A percentile compares a stretch with the other conserved stretches of the same genome.
These are phyloP conservation scores for Laguncularia racemosa DNA, from an alignment of 345 rosid genomes.

Conservation along the genomic window DNA sequence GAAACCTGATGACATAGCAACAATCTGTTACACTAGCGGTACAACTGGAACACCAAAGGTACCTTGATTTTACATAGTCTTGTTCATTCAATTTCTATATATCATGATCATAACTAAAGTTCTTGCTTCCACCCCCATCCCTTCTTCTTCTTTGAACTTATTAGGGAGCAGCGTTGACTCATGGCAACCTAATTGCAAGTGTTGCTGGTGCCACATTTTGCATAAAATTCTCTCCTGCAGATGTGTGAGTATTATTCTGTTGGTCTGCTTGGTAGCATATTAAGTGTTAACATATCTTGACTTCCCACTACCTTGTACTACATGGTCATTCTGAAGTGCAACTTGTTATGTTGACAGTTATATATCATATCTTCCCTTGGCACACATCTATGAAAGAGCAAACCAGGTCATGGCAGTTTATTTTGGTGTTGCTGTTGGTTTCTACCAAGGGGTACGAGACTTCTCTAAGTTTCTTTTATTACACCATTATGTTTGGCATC, in stretches of 20 bases:
- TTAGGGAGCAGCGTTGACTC: slow-evolving; percentile 85
- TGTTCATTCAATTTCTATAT: neutral
- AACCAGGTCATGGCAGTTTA: slow-evolving; percentile 53
- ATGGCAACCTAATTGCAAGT: slow-evolving; percentile 77
- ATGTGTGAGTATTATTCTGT: slow-evolving; percentile 51
- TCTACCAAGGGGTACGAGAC: slow-evolving; percentile 90
- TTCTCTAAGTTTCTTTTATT: slow-evolving; percentile 6
- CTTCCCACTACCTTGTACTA: slow-evolving; percentile 6
- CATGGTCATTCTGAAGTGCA: slow-evolving; percentile 7
- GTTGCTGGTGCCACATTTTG: slow-evolving; percentile 60
- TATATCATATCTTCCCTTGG: slow-evolving; percentile 95
- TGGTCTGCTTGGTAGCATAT: slow-evolving; percentile 4
- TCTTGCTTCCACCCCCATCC: neutral
- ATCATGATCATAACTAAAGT: neutral
- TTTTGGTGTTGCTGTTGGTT: slow-evolving; percentile 86
- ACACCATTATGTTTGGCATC: neutral
- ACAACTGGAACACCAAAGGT: slow-evolving; percentile 99
- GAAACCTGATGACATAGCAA: slow-evolving; percentile 56
- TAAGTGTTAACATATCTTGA: no score
- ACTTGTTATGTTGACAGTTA: slow-evolving; percentile 37
- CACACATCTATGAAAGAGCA: slow-evolving; percentile 89
- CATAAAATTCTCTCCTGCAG: slow-evolving; percentile 61
- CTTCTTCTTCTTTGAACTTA: neutral
- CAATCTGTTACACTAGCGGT: slow-evolving; percentile 95
- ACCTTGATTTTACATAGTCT: neutral